Percentiles rank a stretch among this genome's conserved stretches.
Evolutionary conservation across 163 green algal species (phyloP).

Genomic region (Coccomyxa subellipsoidea): DNA sequence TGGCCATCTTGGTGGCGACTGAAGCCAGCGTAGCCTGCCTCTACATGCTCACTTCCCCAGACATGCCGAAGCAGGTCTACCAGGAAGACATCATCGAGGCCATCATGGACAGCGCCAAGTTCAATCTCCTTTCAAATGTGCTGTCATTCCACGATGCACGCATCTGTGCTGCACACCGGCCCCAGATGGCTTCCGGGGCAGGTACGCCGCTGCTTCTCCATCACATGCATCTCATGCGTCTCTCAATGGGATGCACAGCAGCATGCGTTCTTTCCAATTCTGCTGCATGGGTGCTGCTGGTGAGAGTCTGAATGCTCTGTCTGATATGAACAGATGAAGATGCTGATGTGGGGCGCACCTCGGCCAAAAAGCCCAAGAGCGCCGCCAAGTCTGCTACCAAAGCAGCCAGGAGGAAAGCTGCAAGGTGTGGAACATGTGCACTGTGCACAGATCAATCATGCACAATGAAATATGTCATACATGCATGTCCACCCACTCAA

Average conservation of each 20-base stretch:
- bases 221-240: not conserved
- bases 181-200: not conserved
- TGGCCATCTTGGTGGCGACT: not conserved
- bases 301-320: too few species aligned
- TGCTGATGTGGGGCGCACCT: not conserved
- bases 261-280: too few species aligned
- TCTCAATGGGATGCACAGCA: too few species aligned
- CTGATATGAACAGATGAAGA: not conserved
- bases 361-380: not conserved
- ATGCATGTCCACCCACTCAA: not conserved
- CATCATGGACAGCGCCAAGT: constrained; percentile 26
- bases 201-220: not conserved
- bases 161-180: constrained; percentile 17
- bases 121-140: constrained; percentile 33
- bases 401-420: not conserved
- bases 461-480: not conserved
- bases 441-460: not conserved
- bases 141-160: constrained; percentile 26
- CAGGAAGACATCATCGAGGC: constrained; percentile 33
- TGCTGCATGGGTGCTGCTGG: too few species aligned
- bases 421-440: not conserved
- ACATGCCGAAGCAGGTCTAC: constrained; percentile 30
- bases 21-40: constrained; percentile 24
- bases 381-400: not conserved
- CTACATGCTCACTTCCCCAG: constrained; percentile 17